Evolutionary conservation across 345 rosid species (phyloP).

Genomic region (Clarkia xantiana): DNA sequence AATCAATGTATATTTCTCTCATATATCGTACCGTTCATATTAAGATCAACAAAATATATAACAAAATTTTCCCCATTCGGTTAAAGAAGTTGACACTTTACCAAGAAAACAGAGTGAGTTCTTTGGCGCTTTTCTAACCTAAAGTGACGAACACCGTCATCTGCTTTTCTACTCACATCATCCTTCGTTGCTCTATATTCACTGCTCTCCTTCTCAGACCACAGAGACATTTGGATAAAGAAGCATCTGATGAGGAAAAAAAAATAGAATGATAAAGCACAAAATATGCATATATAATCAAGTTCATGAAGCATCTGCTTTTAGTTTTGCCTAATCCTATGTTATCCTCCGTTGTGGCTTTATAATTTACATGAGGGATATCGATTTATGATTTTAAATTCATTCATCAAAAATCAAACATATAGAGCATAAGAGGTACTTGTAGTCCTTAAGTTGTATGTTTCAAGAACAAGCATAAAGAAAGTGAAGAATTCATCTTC

Average conservation of each 20-base stretch:
- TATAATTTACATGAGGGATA: too few species aligned
- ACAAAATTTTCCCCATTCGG: not conserved
- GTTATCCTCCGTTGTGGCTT: too few species aligned
- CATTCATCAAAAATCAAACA: too few species aligned
- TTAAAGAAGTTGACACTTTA: conserved; percentile 13
- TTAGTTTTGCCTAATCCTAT: not conserved
- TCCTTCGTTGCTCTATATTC: conserved; percentile 38
- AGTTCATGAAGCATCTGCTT: not conserved
- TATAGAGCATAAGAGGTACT: conserved; percentile 16
- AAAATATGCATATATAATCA: conserved; percentile 1
- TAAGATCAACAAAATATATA: not conserved
- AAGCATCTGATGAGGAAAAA: conserved; percentile 63
- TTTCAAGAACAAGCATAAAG: too few species aligned
- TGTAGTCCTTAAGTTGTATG: too few species aligned
- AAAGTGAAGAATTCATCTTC: too few species aligned
- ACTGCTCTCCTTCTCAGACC: conserved; percentile 85
- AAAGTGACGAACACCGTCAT: conserved; percentile 44
- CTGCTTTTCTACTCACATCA: conserved; percentile 19
- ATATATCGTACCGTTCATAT: not conserved
- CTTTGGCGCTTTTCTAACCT: conserved; percentile 72
- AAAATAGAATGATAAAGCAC: conserved; percentile 5
- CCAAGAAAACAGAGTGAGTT: conserved; percentile 87
- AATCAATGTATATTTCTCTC: not conserved
- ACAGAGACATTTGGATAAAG: conserved; percentile 83
- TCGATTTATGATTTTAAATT: too few species aligned